These are phyloP conservation scores for Mycena filopes DNA, from an alignment of 768 basidiomycete species.

Conservation along the genomic window DNA sequence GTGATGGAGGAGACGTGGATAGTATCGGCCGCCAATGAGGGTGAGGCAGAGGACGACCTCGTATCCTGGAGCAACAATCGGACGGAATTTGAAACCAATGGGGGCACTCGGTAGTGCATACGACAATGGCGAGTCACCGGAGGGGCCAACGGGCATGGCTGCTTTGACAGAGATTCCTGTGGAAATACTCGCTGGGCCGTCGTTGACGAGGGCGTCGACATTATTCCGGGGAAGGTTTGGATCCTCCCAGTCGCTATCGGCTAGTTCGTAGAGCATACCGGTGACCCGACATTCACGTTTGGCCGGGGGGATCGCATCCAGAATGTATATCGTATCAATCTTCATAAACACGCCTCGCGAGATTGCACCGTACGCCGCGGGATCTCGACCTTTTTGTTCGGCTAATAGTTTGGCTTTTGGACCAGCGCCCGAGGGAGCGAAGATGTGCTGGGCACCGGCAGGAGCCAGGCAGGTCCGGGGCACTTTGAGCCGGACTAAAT, in stretches of 20 bases:
- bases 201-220: conserved; percentile 2
- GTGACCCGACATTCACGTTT: conserved; percentile 74
- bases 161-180: not conserved
- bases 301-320: conserved; percentile 50
- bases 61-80: conserved; percentile 67
- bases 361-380: conserved; percentile 59
- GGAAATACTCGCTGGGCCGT: conserved; percentile 1
- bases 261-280: conserved; percentile 83
- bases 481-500: conserved; percentile 83
- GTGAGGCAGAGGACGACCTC: conserved; percentile 77
- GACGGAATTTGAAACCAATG: conserved; percentile 73
- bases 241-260: conserved; percentile 77
- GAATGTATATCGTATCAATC: conserved; percentile 71
- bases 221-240: conserved; percentile 31
- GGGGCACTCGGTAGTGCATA: conserved; percentile 71
- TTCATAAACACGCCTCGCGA: conserved; percentile 78
- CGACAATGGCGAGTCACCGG: conserved; percentile 21
- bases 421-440: conserved; percentile 71
- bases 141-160: not conserved
- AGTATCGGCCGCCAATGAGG: conserved; percentile 83
- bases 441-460: conserved; percentile 66
- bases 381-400: conserved; percentile 35
- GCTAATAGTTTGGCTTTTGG: conserved; percentile 42
- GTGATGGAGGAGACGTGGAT: conserved; percentile 75
- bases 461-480: conserved; percentile 76